Percentiles rank a stretch among this genome's conserved stretches.
phyloP scores from a whole-genome alignment of 495 filamentous ascomycete species.

The Beverwykella pulmonaria region DNA sequence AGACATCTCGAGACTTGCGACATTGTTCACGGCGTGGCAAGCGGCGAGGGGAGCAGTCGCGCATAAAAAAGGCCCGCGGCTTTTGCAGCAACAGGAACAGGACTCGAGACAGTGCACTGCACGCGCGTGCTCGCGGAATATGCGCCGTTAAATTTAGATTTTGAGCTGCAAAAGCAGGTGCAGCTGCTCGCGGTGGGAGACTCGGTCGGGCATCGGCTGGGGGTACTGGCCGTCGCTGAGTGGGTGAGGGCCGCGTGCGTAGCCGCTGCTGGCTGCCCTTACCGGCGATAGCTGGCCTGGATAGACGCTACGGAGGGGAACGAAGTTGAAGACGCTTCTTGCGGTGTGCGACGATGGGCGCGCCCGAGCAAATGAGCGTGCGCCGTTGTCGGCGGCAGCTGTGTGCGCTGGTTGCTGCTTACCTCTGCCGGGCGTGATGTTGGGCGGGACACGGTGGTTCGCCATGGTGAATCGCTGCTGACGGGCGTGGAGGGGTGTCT shows the following conservation, averaged over 20 bases:
- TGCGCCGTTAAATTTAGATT: conserved; percentile 15
- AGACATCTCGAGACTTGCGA: no score
- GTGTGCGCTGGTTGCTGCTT: not conserved
- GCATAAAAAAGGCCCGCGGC: no score
- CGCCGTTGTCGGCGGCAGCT: not conserved
- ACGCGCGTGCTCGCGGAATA: not conserved
- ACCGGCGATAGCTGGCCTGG: not conserved
- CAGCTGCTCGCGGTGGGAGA: not conserved
- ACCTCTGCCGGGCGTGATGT: not conserved
- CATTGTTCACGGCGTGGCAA: no score
- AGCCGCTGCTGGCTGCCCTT: not conserved
- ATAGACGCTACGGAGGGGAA: conserved; percentile 10
- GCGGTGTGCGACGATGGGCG: conserved; percentile 16
- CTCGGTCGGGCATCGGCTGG: not conserved
- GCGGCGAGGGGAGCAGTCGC: no score
- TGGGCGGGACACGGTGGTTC: conserved; percentile 2
- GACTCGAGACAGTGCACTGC: not conserved
- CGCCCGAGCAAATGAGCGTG: conserved; percentile 27
- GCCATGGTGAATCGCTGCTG: not conserved
- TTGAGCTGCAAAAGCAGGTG: not conserved
- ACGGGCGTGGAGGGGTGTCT: not conserved
- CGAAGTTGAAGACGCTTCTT: not conserved
- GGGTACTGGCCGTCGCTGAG: conserved; percentile 16
- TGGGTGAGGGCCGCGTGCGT: conserved; percentile 15
- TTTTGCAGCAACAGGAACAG: no score